Percentiles rank a stretch among this genome's conserved stretches.
These are phyloP conservation scores for Metarhizium robertsii DNA, from an alignment of 2,329 filamentous ascomycete genomes.

Conservation along the genomic window DNA sequence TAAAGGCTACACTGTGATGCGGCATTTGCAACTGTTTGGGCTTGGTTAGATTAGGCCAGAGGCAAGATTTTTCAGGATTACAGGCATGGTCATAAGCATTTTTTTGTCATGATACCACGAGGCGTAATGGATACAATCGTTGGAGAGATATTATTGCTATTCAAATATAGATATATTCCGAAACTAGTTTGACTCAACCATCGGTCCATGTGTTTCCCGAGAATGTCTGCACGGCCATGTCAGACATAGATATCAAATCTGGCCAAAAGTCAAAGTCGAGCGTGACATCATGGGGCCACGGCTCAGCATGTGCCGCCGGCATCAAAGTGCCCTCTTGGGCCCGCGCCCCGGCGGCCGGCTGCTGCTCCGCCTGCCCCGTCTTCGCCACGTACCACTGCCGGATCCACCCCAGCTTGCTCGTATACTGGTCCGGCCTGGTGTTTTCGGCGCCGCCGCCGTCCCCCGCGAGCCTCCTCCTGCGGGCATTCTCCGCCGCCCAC, in stretches of 20 bases:
- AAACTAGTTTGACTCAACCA: neutral
- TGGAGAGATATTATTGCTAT: neutral
- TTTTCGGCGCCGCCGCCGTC: constrained; percentile 20
- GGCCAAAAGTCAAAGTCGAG: constrained; percentile 21
- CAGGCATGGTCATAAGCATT: neutral
- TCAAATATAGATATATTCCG: neutral
- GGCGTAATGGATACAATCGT: neutral
- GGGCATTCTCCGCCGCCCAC: neutral
- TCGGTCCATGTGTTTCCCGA: neutral
- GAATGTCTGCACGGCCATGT: neutral
- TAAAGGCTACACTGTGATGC: neutral
- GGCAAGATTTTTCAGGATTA: neutral
- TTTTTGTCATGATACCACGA: neutral
- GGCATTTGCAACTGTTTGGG: neutral
- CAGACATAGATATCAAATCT: constrained; percentile 15
- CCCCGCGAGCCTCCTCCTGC: constrained; percentile 6
- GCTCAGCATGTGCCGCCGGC: constrained; percentile 1
- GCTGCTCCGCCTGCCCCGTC: constrained; percentile 11
- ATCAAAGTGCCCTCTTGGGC: neutral
- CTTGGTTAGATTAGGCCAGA: neutral
- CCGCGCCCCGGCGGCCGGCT: constrained; percentile 3
- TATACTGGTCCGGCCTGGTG: constrained; percentile 14
- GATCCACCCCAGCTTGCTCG: constrained; percentile 29
- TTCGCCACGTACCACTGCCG: constrained; percentile 27
- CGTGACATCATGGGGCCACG: constrained; percentile 12